These are phyloP conservation scores for Pisolithus tinctorius DNA, from an alignment of 768 basidiomycete species.

Conservation along the genomic window DNA sequence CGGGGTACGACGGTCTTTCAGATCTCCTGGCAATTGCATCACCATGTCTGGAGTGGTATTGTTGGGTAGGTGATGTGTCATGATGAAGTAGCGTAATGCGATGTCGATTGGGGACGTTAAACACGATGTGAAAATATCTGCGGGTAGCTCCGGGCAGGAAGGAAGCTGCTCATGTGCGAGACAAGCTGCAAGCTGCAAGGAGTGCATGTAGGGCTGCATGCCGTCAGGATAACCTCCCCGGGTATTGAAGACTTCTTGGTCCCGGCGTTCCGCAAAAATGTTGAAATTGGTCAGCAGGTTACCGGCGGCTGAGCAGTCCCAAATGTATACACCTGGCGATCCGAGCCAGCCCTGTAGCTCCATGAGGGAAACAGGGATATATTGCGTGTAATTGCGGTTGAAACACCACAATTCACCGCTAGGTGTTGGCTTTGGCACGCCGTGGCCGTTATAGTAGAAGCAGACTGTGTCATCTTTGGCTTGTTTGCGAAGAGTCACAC, in stretches of 20 bases:
- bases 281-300: slow-evolving; percentile 89
- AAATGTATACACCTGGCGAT: slow-evolving; percentile 93
- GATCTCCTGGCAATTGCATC: slow-evolving; percentile 90
- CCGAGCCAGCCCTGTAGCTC: slow-evolving; percentile 93
- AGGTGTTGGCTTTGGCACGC: slow-evolving; percentile 92
- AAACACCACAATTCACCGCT: slow-evolving; percentile 99
- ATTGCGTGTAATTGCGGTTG: slow-evolving; percentile 95
- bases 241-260: slow-evolving; percentile 53
- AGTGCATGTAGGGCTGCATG: slow-evolving; percentile 70
- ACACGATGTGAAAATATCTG: slow-evolving; percentile 96
- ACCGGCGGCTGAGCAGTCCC: slow-evolving; percentile 99
- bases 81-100: slow-evolving; percentile 87
- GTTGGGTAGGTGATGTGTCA: slow-evolving; percentile 80
- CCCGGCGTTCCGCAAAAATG: slow-evolving; percentile 65
- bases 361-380: slow-evolving; percentile 92
- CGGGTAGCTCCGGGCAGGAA: slow-evolving; percentile 92
- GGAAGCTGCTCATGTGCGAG: slow-evolving; percentile 87
- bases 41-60: slow-evolving; percentile 85
- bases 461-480: slow-evolving; percentile 92
- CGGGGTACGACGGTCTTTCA: slow-evolving; percentile 94
- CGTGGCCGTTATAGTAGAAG: slow-evolving; percentile 98
- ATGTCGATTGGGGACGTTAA: slow-evolving; percentile 98
- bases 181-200: slow-evolving; percentile 93
- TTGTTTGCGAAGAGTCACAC: slow-evolving; percentile 71
- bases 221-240: slow-evolving; percentile 57